Evolutionary conservation across 495 filamentous ascomycete species (phyloP).

Genomic region (Aspergillus affinis): DNA sequence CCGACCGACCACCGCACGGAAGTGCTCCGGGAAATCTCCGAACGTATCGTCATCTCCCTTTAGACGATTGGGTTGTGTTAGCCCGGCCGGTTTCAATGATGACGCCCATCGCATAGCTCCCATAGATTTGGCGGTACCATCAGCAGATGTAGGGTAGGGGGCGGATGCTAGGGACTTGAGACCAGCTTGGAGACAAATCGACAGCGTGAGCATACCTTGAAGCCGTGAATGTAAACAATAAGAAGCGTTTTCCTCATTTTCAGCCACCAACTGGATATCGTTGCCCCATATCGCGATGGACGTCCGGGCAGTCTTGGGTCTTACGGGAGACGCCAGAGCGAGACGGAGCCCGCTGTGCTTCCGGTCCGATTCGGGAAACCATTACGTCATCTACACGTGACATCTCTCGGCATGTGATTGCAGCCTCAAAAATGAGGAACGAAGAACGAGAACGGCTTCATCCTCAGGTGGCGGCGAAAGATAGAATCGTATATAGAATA

Average conservation of each 20-base stretch:
- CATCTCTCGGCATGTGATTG: neutral
- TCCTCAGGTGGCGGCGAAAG: neutral
- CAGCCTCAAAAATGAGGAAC: neutral
- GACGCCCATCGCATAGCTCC: slow-evolving; percentile 13
- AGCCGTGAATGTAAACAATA: slow-evolving; percentile 93
- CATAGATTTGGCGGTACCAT: neutral
- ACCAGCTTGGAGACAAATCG: neutral
- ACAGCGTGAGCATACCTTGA: slow-evolving; percentile 63
- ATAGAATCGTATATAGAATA: too few relatives aligned
- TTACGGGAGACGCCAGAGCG: neutral
- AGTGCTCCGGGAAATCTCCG: slow-evolving; percentile 68
- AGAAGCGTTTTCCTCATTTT: slow-evolving; percentile 86
- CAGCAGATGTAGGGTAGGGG: slow-evolving; percentile 10
- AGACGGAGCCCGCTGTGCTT: neutral
- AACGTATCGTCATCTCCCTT: slow-evolving; percentile 92
- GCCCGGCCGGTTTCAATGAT: neutral
- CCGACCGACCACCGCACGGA: slow-evolving; percentile 66
- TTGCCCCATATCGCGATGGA: slow-evolving; percentile 8
- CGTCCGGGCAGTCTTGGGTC: neutral
- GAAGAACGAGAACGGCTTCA: neutral
- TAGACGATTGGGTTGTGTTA: neutral
- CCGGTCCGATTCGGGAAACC: neutral
- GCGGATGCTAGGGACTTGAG: neutral
- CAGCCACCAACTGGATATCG: neutral
- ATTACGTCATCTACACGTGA: slow-evolving; percentile 13